A percentile compares a stretch with the other conserved stretches of the same genome.
Conservation (phyloP, 768 basidiomycete species). For the Lactarius sp. region DNA sequence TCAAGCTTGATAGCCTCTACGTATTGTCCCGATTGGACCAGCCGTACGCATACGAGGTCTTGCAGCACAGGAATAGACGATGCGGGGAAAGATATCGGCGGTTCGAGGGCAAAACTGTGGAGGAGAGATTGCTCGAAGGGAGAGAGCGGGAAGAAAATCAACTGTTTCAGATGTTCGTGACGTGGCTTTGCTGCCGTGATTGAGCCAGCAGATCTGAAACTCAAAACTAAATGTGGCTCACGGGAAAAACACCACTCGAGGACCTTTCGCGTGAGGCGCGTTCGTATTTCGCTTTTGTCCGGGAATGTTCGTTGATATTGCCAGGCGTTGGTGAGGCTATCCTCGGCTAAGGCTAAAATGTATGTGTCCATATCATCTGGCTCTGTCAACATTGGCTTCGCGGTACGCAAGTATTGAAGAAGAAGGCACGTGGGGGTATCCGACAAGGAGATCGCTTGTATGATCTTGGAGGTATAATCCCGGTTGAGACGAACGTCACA, state of each 20-base stretch:
- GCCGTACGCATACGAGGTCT: conserved; percentile 73
- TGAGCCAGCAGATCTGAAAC: not conserved
- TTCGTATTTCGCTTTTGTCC: conserved; percentile 50
- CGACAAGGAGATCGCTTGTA: conserved; percentile 55
- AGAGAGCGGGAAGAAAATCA: conserved; percentile 31
- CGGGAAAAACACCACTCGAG: conserved; percentile 66
- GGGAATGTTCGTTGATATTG: conserved; percentile 65
- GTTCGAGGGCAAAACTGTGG: conserved; percentile 31
- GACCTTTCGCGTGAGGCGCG: conserved; percentile 51
- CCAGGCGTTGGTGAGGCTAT: conserved; percentile 69
- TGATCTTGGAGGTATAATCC: conserved; percentile 74
- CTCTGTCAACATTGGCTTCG: conserved; percentile 64
- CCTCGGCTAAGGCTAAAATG: conserved; percentile 58
- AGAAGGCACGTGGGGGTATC: conserved; percentile 50
- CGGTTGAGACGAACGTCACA: conserved; percentile 69
- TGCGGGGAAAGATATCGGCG: conserved; percentile 39
- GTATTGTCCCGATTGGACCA: conserved; percentile 67
- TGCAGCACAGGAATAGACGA: conserved; percentile 56
- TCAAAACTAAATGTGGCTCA: conserved; percentile 37
- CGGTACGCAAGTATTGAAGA: conserved; percentile 69
- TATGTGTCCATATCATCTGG: conserved; percentile 71
- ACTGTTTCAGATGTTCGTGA: conserved; percentile 48
- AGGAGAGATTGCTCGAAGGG: conserved; percentile 57
- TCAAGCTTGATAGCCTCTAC: conserved; percentile 32
- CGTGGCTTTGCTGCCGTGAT: conserved; percentile 31